Conservation (phyloP, 257 asterid genomes). For the Salvia splendens region DNA sequence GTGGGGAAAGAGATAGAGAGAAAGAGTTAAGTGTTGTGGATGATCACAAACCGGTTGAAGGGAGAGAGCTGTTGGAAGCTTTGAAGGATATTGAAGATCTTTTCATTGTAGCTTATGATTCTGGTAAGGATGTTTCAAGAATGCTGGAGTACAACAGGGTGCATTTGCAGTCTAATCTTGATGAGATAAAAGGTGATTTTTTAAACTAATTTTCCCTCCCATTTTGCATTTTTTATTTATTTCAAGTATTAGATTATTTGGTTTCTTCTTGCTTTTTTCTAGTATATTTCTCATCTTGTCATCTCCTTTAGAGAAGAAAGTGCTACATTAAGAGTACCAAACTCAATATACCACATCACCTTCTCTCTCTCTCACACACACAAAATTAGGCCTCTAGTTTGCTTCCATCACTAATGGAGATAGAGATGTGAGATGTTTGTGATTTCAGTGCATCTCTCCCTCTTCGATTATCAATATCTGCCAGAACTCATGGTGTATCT, state of each 20-base stretch:
- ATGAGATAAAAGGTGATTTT: conserved; percentile 73
- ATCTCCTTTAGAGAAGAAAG: not conserved
- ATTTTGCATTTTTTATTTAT: not conserved
- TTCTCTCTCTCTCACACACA: not conserved
- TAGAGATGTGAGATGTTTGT: not conserved
- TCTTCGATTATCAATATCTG: not conserved
- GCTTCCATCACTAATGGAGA: not conserved
- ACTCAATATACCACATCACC: not conserved
- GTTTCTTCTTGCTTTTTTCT: not conserved
- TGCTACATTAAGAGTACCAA: not conserved
- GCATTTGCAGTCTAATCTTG: conserved; percentile 76
- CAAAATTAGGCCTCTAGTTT: conserved; percentile 1
- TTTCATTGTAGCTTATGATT: conserved; percentile 76
- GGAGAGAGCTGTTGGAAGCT: conserved; percentile 90
- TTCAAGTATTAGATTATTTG: not conserved
- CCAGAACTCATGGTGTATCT: not conserved
- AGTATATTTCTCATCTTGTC: not conserved
- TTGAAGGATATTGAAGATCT: conserved; percentile 78
- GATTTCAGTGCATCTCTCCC: not conserved
- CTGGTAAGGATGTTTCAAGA: conserved; percentile 87
- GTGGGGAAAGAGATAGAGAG: conserved; percentile 36
- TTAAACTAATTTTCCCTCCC: not conserved
- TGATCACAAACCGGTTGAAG: conserved; percentile 54
- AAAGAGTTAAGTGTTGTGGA: conserved; percentile 66
- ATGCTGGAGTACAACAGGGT: conserved; percentile 90